These are phyloP conservation scores for Teratosphaeriaceae sp. DNA, from an alignment of 2,329 filamentous ascomycete species.

Conservation along the genomic window DNA sequence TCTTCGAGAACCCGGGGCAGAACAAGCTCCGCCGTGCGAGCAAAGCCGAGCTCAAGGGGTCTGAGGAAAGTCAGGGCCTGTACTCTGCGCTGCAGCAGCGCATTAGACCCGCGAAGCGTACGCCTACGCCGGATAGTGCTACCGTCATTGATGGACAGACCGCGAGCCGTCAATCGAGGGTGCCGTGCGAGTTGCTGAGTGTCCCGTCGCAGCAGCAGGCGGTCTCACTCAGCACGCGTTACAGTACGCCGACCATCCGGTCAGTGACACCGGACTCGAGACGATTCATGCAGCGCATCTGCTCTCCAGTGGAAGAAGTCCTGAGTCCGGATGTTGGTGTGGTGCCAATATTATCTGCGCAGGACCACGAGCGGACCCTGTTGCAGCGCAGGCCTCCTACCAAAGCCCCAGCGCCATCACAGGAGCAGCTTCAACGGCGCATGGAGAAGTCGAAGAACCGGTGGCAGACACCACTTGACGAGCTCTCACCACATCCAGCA, in stretches of 20 bases:
- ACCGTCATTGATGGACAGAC: background rate
- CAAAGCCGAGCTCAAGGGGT: conserved; percentile 19
- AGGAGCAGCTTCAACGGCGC: conserved; percentile 34
- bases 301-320: conserved; percentile 22
- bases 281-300: conserved; percentile 12
- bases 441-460: conserved; percentile 33
- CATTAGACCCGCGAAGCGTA: conserved; percentile 38
- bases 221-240: conserved; percentile 3
- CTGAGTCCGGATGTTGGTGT: conserved; percentile 17
- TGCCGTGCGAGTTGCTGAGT: conserved; percentile 9
- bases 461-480: conserved; percentile 37
- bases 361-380: background rate
- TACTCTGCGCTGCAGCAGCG: conserved; percentile 51
- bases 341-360: no score
- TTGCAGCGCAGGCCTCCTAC: conserved; percentile 17
- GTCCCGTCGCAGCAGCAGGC: conserved; percentile 17
- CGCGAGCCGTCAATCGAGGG: background rate
- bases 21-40: conserved; percentile 24
- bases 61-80: conserved; percentile 52
- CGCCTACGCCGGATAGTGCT: conserved; percentile 1
- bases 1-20: conserved; percentile 24
- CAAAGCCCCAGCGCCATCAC: conserved; percentile 27
- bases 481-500: conserved; percentile 26
- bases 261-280: conserved; percentile 20
- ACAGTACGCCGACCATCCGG: conserved; percentile 17